Evolutionary conservation across 2,329 filamentous ascomycete species (phyloP), one percentile per base, ranked within the genome.

Genomic region (Ophiostoma fasciatum): DNA sequence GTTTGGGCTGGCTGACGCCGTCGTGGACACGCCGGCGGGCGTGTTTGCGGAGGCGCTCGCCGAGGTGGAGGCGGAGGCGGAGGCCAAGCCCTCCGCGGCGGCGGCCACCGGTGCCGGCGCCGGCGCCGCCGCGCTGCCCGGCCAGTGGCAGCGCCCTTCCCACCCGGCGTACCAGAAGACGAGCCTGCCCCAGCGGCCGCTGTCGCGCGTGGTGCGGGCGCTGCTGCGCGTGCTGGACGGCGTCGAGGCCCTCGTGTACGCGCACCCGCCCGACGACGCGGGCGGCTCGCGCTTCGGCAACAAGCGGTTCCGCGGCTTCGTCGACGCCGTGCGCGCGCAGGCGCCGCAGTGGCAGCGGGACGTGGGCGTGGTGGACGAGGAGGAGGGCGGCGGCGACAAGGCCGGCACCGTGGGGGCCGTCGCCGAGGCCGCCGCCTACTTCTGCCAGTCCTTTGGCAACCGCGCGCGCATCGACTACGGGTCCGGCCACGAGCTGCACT

Each of bases 401-500:
- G 33, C 37, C 15, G 31, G 19, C 8, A 21, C 25, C 19, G 30
- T 29, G 12, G 56, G 56, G 1, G 78, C 79, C 12, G 64, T 78
- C 32, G 59, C 67, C 4, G 90, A 98, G 53, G 63, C 81, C 5
- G 78, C 78, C 1, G 74, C 77, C 21, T 98, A 98, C 57, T 67
- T 98, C 23, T 61, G 71, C 44, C 72, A 93, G 50, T 78, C 82
- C 0, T 87, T 96, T 45, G 90, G 90, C 31, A 94, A 93, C 52
- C 71, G 78, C 30, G 71, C 72, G 35, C 74, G 88, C 28, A 90
- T 98, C 50, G 90, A 98, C 61, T 98, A 98, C 55, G 90, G 90
- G 34, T 94, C 85, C 1, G 90, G 90, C 3, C 90, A 98, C 56
- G 90, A 98, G 60, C 71, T 98, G 43, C 96, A 98, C 63, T 96